Evolutionary conservation across 1,284 basidiomycete species (phyloP).

Genomic region (Hemileia vastatrix): DNA sequence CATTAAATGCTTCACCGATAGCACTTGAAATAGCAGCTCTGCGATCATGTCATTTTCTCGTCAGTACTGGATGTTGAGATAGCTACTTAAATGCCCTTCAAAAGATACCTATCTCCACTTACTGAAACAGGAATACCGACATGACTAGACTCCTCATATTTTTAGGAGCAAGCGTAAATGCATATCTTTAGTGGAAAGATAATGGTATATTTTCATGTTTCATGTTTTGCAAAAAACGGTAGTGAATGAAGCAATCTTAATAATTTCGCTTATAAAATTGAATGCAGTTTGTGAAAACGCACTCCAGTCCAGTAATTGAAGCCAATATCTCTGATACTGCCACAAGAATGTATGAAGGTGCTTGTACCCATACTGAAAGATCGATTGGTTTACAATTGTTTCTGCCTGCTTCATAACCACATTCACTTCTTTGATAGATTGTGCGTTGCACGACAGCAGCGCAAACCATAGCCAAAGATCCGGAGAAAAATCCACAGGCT

Average conservation of each 20-base stretch:
- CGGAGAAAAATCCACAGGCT: conserved; percentile 55
- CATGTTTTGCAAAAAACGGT: no score
- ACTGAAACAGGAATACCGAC: conserved; percentile 46
- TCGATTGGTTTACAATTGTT: conserved; percentile 58
- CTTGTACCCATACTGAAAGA: conserved; percentile 49
- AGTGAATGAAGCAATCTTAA: no score
- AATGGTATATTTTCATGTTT: conserved; percentile 45
- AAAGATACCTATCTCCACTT: no score
- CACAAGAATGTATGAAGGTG: conserved; percentile 35
- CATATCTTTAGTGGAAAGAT: conserved; percentile 23
- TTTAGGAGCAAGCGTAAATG: conserved; percentile 50
- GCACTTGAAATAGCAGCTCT: conserved; percentile 21
- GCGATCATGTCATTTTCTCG: no score
- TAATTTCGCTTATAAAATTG: conserved; percentile 59
- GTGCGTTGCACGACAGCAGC: conserved; percentile 59
- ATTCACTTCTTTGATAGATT: conserved; percentile 63
- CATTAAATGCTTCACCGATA: conserved; percentile 21
- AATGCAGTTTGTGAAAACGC: conserved; percentile 67
- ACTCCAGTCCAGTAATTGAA: conserved; percentile 67
- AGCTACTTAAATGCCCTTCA: no score
- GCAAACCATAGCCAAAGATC: conserved; percentile 53
- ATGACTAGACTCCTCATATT: conserved; percentile 72
- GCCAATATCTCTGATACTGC: conserved; percentile 61
- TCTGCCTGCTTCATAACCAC: conserved; percentile 54
- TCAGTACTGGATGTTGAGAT: no score